Conservation (phyloP, 345 rosid species). For the Gossypium australe region DNA sequence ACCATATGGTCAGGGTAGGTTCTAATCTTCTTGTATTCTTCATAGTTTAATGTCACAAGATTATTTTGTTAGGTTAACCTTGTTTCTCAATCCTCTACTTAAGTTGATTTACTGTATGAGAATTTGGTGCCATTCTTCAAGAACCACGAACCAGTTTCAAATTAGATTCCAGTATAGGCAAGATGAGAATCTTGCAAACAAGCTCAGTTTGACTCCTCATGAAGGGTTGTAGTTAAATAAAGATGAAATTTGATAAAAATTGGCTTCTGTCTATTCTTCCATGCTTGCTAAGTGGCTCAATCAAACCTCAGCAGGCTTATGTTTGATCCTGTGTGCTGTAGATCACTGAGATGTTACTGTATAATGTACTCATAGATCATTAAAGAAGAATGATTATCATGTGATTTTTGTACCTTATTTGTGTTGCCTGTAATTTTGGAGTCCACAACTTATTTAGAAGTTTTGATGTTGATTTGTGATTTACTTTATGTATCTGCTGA, state of each 20-base stretch:
- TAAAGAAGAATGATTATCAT: not conserved
- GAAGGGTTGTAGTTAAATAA: not conserved
- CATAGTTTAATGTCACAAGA: not conserved
- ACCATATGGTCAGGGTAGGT: not conserved
- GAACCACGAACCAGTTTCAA: not conserved
- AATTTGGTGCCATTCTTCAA: not conserved
- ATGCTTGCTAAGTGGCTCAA: not conserved
- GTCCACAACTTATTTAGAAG: not conserved
- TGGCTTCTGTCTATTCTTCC: not conserved
- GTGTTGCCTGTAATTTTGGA: not conserved
- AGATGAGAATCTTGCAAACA: not conserved
- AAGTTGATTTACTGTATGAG: not conserved
- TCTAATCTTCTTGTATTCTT: not conserved
- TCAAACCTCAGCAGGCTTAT: not conserved
- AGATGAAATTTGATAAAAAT: not conserved
- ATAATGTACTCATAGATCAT: not conserved
- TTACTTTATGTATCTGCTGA: constrained; percentile 17
- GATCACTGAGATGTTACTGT: not conserved
- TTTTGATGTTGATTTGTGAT: constrained; percentile 13
- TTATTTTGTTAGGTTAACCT: not conserved
- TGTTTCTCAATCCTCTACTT: not conserved
- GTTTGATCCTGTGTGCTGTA: too few species aligned
- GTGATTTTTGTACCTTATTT: constrained; percentile 9
- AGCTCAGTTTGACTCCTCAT: not conserved
- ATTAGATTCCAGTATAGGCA: not conserved